These are phyloP conservation scores for Casuarina equisetifolia DNA, from an alignment of 306 rosid species.

Conservation along the genomic window DNA sequence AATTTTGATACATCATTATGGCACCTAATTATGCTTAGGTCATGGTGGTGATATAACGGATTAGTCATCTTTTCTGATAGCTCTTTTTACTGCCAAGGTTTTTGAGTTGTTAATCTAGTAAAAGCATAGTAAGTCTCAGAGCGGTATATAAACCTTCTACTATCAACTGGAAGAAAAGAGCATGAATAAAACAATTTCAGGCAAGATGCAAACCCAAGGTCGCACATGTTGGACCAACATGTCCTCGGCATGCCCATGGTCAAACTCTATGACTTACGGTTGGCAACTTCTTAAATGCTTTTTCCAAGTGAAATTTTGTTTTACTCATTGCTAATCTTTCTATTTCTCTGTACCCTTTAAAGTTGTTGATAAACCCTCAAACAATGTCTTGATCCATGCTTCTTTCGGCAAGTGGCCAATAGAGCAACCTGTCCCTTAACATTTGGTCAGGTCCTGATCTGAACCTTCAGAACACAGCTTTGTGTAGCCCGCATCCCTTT, in stretches of 20 bases:
- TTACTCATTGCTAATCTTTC: not conserved
- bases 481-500: not conserved
- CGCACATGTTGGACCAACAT: not conserved
- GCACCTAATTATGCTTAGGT: not conserved
- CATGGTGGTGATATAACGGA: not conserved
- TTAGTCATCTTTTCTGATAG: not conserved
- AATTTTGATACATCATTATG: constrained; percentile 7
- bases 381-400: not conserved
- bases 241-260: not conserved
- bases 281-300: not conserved
- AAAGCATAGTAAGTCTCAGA: not conserved
- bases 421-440: not conserved
- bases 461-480: not conserved
- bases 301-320: not conserved
- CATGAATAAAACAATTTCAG: not conserved
- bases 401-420: not conserved
- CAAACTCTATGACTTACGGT: not conserved
- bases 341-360: not conserved
- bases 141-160: not conserved
- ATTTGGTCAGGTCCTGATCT: not conserved
- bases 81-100: not conserved
- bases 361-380: not conserved
- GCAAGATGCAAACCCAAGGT: constrained; percentile 1
- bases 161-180: not conserved
- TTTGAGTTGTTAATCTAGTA: not conserved